A percentile compares a stretch with the other conserved stretches of the same genome.
These are phyloP conservation scores for Starmera stellimalicola DNA, from an alignment of 1,139 yeast species.

Conservation along the genomic window DNA sequence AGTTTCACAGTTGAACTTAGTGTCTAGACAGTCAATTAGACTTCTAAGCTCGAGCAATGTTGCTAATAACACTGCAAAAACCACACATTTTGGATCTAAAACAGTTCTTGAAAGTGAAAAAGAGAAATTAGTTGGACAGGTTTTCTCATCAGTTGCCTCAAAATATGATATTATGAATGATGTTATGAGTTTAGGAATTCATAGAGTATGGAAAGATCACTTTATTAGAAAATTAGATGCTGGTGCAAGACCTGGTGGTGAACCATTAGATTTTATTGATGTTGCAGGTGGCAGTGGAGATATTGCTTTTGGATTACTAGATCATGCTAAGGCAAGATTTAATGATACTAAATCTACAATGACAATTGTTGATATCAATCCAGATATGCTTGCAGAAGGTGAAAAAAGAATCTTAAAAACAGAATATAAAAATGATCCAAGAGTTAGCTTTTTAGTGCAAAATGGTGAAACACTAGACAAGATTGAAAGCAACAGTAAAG, in stretches of 20 bases:
- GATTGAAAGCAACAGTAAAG: slow-evolving; percentile 82
- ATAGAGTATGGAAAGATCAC: slow-evolving; percentile 90
- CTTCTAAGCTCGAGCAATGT: no score
- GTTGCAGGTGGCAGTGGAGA: slow-evolving; percentile 99
- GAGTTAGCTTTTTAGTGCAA: slow-evolving; percentile 78
- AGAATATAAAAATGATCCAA: slow-evolving; percentile 39
- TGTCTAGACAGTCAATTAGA: no score
- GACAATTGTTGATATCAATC: slow-evolving; percentile 91
- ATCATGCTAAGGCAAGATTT: slow-evolving; percentile 75
- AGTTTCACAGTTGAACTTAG: no score
- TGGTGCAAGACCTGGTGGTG: slow-evolving; percentile 83
- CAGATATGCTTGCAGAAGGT: slow-evolving; percentile 94
- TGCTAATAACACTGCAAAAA: no score
- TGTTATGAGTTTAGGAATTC: slow-evolving; percentile 94
- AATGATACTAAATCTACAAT: slow-evolving; percentile 71
- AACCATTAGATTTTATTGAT: slow-evolving; percentile 78
- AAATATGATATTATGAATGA: slow-evolving; percentile 96
- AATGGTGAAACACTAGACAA: slow-evolving; percentile 86
- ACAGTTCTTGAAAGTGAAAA: slow-evolving; percentile 76
- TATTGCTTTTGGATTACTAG: slow-evolving; percentile 89
- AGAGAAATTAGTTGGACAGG: slow-evolving; percentile 80
- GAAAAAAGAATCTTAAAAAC: slow-evolving; percentile 54
- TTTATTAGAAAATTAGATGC: slow-evolving; percentile 84
- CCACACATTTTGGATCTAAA: slow-evolving; percentile 90
- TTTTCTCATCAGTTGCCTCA: slow-evolving; percentile 89